phyloP scores from a whole-genome alignment of 176 grass and related monocot species.

The Tillandsia fasciculata region DNA sequence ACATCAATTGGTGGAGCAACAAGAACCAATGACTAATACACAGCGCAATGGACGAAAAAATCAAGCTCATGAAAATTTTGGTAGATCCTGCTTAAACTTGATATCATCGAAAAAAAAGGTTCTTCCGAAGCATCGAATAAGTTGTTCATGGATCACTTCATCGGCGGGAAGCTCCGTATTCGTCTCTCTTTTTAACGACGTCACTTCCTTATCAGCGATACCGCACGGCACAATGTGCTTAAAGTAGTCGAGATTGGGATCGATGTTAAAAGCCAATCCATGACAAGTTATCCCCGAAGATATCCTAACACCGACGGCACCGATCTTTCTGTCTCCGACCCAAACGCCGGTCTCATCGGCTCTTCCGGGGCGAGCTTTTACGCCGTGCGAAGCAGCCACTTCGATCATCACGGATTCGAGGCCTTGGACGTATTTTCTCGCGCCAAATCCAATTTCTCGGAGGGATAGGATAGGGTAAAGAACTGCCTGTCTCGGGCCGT shows the following conservation, averaged over 20 bases:
- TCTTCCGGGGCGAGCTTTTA: conserved; percentile 40
- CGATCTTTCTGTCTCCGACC: conserved; percentile 86
- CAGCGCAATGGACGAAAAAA: no score
- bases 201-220: conserved; percentile 61
- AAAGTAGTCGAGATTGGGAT: conserved; percentile 60
- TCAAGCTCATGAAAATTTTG: no score
- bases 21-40: no score
- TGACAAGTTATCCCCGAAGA: conserved; percentile 69
- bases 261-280: conserved; percentile 71
- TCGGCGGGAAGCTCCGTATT: conserved; percentile 42
- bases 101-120: conserved; percentile 28
- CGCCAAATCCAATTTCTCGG: conserved; percentile 48
- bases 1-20: no score
- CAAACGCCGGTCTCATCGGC: conserved; percentile 74
- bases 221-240: conserved; percentile 80
- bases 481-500: conserved; percentile 74
- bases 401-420: conserved; percentile 80
- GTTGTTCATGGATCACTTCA: conserved; percentile 71
- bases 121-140: conserved; percentile 49
- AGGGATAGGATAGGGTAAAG: conserved; percentile 72
- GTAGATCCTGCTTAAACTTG: conserved; percentile 1
- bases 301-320: conserved; percentile 91
- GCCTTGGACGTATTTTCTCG: conserved; percentile 75
- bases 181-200: conserved; percentile 56
- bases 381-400: conserved; percentile 55